These are phyloP conservation scores for Lepidium sativum DNA, from an alignment of 345 rosid genomes.

Conservation along the genomic window DNA sequence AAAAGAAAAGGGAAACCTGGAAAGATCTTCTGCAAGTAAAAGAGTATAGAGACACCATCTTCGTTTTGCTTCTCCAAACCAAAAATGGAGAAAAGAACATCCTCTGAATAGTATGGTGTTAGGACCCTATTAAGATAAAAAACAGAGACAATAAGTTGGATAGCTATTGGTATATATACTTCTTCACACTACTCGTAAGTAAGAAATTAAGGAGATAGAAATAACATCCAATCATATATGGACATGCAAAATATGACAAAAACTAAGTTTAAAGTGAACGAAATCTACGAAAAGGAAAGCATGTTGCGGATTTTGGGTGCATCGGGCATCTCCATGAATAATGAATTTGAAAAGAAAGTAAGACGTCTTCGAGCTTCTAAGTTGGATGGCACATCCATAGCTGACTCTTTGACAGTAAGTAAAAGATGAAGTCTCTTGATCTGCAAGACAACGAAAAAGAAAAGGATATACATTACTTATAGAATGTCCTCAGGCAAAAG, in stretches of 20 bases:
- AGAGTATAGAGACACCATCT: constrained; percentile 77
- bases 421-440: constrained; percentile 47
- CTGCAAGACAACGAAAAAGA: constrained; percentile 20
- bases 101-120: constrained; percentile 68
- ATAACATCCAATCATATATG: neutral
- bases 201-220: neutral
- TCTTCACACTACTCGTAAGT: neutral
- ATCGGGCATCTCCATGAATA: constrained; percentile 64
- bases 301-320: constrained; percentile 57
- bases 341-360: constrained; percentile 52
- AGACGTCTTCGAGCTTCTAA: constrained; percentile 64
- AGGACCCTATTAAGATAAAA: constrained; percentile 42
- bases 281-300: constrained; percentile 53
- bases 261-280: neutral
- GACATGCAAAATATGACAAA: neutral
- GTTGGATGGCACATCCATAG: constrained; percentile 58
- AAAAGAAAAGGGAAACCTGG: constrained; percentile 45
- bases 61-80: constrained; percentile 55
- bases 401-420: constrained; percentile 59
- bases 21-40: constrained; percentile 72
- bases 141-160: neutral
- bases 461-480: constrained; percentile 2
- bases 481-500: constrained; percentile 3
- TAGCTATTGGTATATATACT: neutral
- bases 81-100: constrained; percentile 51